These are phyloP conservation scores for Davidsoniella australis DNA, from an alignment of 2,329 filamentous ascomycete species.

Conservation along the genomic window DNA sequence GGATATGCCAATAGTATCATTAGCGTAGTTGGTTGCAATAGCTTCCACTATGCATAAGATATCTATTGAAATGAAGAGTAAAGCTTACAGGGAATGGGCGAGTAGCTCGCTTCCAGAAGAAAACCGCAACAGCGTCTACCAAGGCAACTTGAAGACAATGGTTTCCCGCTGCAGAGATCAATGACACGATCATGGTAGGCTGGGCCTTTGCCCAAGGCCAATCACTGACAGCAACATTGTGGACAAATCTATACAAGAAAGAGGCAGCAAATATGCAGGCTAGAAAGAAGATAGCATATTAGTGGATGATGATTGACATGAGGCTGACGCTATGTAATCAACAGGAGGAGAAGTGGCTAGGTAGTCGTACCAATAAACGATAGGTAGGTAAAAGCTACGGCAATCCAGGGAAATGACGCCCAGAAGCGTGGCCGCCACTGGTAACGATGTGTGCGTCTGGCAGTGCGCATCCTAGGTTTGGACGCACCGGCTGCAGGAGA, in stretches of 20 bases:
- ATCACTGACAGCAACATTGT: slow-evolving; percentile 8
- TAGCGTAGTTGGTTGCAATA: background rate
- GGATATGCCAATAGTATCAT: background rate
- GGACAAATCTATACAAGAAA: slow-evolving; percentile 10
- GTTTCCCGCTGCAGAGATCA: slow-evolving; percentile 9
- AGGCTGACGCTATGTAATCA: background rate
- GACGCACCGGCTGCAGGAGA: background rate
- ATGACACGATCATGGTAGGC: slow-evolving; percentile 9
- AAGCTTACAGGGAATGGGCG: slow-evolving; percentile 10
- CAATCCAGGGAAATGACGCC: slow-evolving; percentile 11
- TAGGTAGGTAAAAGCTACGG: slow-evolving; percentile 9
- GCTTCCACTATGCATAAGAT: background rate
- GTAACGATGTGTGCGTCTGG: slow-evolving; percentile 6
- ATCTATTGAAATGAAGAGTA: background rate
- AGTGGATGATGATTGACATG: background rate
- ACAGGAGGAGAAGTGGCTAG: too few relatives aligned
- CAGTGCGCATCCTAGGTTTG: background rate
- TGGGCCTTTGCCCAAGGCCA: slow-evolving; percentile 11
- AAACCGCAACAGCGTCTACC: slow-evolving; percentile 11
- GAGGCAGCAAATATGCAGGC: slow-evolving; percentile 8
- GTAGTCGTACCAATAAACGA: slow-evolving; percentile 5
- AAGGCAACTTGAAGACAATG: slow-evolving; percentile 8
- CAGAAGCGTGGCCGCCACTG: slow-evolving; percentile 12
- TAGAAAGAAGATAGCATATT: background rate
- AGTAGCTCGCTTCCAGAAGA: slow-evolving; percentile 10